Percentiles rank a stretch among this genome's conserved stretches.
Conservation (phyloP, 345 rosid species). For the Populus euphratica region DNA sequence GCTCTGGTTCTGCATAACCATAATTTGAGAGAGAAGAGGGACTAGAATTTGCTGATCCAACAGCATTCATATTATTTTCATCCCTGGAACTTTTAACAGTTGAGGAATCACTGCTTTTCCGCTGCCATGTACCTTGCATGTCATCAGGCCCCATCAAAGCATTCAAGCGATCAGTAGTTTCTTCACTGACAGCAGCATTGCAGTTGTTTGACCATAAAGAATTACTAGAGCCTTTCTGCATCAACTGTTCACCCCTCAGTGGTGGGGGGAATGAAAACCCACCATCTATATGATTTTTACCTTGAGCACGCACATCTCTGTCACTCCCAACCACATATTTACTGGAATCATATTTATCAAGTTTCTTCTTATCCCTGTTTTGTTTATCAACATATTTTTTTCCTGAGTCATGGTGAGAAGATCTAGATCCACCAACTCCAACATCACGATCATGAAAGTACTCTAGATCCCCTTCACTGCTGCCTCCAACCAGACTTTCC, state of each 20-base stretch:
- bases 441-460: conserved; percentile 64
- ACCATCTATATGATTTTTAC: conserved; percentile 54
- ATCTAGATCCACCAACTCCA: conserved; percentile 50
- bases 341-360: conserved; percentile 40
- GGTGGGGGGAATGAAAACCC: conserved; percentile 80
- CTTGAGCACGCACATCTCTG: conserved; percentile 38
- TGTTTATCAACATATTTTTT: conserved; percentile 49
- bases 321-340: conserved; percentile 47
- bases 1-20: conserved; percentile 54
- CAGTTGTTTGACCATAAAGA: conserved; percentile 61
- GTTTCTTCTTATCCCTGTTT: conserved; percentile 45
- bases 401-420: conserved; percentile 45
- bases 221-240: conserved; percentile 59
- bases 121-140: conserved; percentile 72
- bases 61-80: conserved; percentile 50
- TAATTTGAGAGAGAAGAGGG: conserved; percentile 68
- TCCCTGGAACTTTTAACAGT: conserved; percentile 69
- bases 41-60: conserved; percentile 60
- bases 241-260: conserved; percentile 48
- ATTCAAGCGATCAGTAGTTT: conserved; percentile 45
- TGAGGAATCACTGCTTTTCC: conserved; percentile 75
- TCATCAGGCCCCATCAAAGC: conserved; percentile 62
- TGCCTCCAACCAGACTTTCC: conserved; percentile 85
- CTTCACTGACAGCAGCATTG: conserved; percentile 41
- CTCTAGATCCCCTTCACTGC: conserved; percentile 89